These are phyloP conservation scores for Silene latifolia DNA, from an alignment of 148 eudicot species.

Conservation along the genomic window DNA sequence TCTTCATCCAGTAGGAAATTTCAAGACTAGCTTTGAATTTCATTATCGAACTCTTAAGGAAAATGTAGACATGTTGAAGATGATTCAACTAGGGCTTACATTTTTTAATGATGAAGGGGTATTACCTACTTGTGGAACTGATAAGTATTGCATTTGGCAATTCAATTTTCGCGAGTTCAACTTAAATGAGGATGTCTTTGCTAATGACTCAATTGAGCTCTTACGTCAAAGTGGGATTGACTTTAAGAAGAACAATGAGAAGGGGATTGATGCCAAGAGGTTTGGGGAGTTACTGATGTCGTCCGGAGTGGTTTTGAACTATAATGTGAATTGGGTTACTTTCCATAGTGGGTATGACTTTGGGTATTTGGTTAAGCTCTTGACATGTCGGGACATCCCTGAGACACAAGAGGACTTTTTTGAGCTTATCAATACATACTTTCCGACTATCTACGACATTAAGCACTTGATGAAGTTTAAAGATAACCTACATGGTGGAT, in stretches of 20 bases:
- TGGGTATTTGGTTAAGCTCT: slow-evolving; percentile 52
- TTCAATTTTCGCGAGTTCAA: slow-evolving; percentile 55
- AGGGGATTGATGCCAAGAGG: slow-evolving; percentile 40
- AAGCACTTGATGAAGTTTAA: slow-evolving; percentile 47
- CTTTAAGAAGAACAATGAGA: slow-evolving; percentile 42
- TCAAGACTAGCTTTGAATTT: slow-evolving; percentile 32
- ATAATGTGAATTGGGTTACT: slow-evolving; percentile 49
- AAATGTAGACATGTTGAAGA: slow-evolving; percentile 50
- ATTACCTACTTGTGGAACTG: slow-evolving; percentile 50
- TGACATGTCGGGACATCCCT: slow-evolving; percentile 42
- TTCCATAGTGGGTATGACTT: slow-evolving; percentile 59
- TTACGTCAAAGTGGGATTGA: slow-evolving; percentile 43
- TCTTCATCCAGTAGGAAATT: slow-evolving; percentile 32
- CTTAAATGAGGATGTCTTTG: slow-evolving; percentile 42
- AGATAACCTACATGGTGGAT: slow-evolving; percentile 41
- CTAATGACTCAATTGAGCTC: slow-evolving; percentile 47
- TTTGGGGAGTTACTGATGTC: slow-evolving; percentile 58
- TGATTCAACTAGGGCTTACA: slow-evolving; percentile 49
- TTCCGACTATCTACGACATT: slow-evolving; percentile 42
- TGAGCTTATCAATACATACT: slow-evolving; percentile 35
- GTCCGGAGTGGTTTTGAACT: slow-evolving; percentile 48
- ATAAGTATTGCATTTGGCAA: slow-evolving; percentile 50
- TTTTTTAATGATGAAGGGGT: slow-evolving; percentile 45
- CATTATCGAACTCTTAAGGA: slow-evolving; percentile 43
- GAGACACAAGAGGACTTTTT: slow-evolving; percentile 45